phyloP scores from a whole-genome alignment of 2,329 filamentous ascomycete species.

The Didymella segeticola region DNA sequence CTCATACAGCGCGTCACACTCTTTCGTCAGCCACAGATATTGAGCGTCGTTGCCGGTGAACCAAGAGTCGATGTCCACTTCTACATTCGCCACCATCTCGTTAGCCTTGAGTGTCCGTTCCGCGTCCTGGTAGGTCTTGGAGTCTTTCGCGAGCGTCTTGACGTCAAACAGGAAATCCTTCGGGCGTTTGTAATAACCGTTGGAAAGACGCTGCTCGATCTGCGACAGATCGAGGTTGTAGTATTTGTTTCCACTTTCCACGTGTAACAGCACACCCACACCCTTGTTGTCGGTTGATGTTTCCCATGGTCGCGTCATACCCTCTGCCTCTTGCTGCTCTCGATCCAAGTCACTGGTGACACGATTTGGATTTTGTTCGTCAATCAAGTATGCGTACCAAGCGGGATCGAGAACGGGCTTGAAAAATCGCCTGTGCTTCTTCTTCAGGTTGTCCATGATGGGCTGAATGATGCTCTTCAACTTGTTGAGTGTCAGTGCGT shows the following conservation, averaged over 20 bases:
- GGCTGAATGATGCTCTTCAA: conserved; percentile 90
- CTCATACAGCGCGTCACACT: conserved; percentile 82
- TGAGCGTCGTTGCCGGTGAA: conserved; percentile 66
- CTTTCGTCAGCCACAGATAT: conserved; percentile 45
- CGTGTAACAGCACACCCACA: conserved; percentile 76
- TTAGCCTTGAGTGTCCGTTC: conserved; percentile 86
- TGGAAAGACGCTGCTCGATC: conserved; percentile 95
- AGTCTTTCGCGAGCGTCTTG: conserved; percentile 82
- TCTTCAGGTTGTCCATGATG: conserved; percentile 96
- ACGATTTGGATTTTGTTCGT: conserved; percentile 77
- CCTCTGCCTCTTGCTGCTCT: conserved; percentile 62
- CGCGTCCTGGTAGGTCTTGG: conserved; percentile 80
- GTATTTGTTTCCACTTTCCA: conserved; percentile 80
- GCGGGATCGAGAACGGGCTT: conserved; percentile 74
- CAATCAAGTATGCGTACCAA: conserved; percentile 80
- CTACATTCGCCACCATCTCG: conserved; percentile 89
- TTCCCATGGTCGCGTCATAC: conserved; percentile 73
- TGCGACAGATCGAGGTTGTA: conserved; percentile 94
- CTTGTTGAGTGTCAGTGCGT: conserved; percentile 82
- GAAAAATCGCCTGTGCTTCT: conserved; percentile 87
- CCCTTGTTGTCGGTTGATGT: conserved; percentile 81
- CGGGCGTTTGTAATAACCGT: conserved; percentile 92
- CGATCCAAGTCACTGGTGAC: conserved; percentile 66
- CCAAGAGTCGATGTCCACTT: conserved; percentile 86
- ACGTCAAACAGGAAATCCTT: conserved; percentile 91